Percentiles rank a stretch among this genome's conserved stretches.
Conservation (phyloP, 306 rosid species). For the Pterocarpus santalinus region DNA sequence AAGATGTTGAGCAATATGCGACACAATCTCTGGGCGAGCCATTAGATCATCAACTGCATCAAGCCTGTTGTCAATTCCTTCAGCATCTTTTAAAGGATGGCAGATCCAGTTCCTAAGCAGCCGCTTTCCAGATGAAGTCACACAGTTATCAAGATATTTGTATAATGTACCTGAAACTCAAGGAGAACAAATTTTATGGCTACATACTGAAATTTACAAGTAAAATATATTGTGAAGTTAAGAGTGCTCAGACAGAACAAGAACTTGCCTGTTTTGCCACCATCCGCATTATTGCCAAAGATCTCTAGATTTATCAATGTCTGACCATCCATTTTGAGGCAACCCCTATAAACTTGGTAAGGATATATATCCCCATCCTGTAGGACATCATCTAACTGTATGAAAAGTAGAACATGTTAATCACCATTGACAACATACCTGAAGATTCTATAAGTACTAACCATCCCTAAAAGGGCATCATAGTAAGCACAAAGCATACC, state of each 20-base stretch:
- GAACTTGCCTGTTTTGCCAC: slow-evolving; percentile 82
- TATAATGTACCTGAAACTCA: slow-evolving; percentile 80
- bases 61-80: slow-evolving; percentile 81
- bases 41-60: slow-evolving; percentile 75
- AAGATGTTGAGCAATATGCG: slow-evolving; percentile 74
- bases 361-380: slow-evolving; percentile 78
- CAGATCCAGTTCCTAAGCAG: slow-evolving; percentile 92
- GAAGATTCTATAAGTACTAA: slow-evolving; percentile 22
- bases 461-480: slow-evolving; percentile 16
- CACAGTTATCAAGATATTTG: slow-evolving; percentile 82
- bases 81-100: slow-evolving; percentile 81
- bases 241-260: slow-evolving; percentile 40
- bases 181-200: slow-evolving; percentile 33
- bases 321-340: slow-evolving; percentile 97
- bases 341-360: slow-evolving; percentile 85
- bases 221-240: slow-evolving; percentile 38
- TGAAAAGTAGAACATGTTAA: slow-evolving; percentile 38
- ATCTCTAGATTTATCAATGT: slow-evolving; percentile 92
- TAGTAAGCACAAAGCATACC: slow-evolving; percentile 61
- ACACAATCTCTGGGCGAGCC: slow-evolving; percentile 62
- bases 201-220: slow-evolving; percentile 36
- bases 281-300: slow-evolving; percentile 85
- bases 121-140: slow-evolving; percentile 89
- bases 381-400: slow-evolving; percentile 81
- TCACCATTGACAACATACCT: slow-evolving; percentile 36